Conservation (phyloP, 768 basidiomycete genomes). For the Mycena leptocephala region DNA sequence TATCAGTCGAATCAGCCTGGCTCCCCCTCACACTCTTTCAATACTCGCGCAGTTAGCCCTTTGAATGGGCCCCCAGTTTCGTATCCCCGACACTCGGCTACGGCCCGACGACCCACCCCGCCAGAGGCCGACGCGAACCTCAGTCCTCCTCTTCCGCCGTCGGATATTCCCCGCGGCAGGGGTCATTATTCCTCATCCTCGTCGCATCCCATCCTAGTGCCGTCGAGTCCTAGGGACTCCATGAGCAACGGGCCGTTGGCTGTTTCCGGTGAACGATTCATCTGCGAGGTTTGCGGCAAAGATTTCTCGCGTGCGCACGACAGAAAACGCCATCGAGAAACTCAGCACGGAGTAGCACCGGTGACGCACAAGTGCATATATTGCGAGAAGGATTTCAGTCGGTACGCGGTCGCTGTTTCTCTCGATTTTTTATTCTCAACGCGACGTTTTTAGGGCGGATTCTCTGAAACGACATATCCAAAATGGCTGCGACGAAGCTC, state of each 20-base stretch:
- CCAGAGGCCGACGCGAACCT: slow-evolving; percentile 55
- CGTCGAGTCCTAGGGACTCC: slow-evolving; percentile 9
- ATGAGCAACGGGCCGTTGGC: slow-evolving; percentile 43
- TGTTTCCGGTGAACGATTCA: slow-evolving; percentile 72
- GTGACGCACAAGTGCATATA: slow-evolving; percentile 79
- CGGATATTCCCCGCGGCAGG: slow-evolving; percentile 42
- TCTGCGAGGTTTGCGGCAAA: slow-evolving; percentile 83
- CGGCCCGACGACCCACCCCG: slow-evolving; percentile 56
- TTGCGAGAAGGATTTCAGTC: slow-evolving; percentile 86
- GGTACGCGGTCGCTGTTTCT: slow-evolving; percentile 53
- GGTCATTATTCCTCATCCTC: slow-evolving; percentile 59
- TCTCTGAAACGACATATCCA: slow-evolving; percentile 89
- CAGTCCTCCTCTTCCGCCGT: slow-evolving; percentile 42
- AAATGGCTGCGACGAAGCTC: slow-evolving; percentile 84
- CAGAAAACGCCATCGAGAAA: slow-evolving; percentile 87
- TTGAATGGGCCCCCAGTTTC: slow-evolving; percentile 12
- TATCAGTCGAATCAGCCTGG: slow-evolving; percentile 5
- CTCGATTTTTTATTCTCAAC: slow-evolving; percentile 23
- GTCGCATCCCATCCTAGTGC: slow-evolving; percentile 37
- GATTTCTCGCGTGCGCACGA: slow-evolving; percentile 89
- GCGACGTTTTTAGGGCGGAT: slow-evolving; percentile 64
- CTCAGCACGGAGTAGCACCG: slow-evolving; percentile 77
- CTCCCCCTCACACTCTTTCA: slow-evolving; percentile 27
- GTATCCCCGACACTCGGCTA: slow-evolving; percentile 18
- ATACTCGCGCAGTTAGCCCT: slow-evolving; percentile 18